Percentiles rank a stretch among this genome's conserved stretches.
Conservation (phyloP, 176 grass and related monocot species). For the Cenchrus americanus region DNA sequence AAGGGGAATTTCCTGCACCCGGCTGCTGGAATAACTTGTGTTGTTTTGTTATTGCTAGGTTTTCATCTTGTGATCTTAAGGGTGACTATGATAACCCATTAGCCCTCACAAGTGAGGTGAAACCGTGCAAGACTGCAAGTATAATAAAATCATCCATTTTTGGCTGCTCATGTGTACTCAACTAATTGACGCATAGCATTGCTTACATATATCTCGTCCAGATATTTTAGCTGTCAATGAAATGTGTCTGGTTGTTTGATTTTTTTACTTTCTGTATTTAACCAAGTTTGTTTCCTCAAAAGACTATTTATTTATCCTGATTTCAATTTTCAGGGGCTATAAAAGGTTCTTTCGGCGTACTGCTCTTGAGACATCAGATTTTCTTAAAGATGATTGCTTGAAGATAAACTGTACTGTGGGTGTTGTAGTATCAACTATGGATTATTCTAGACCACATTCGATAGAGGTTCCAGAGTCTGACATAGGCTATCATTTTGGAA, state of each 20-base stretch:
- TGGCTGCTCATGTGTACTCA: constrained; percentile 9
- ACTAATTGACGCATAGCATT: neutral
- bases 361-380: constrained; percentile 81
- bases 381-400: constrained; percentile 90
- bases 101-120: neutral
- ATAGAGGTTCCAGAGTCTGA: constrained; percentile 82
- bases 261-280: constrained; percentile 24
- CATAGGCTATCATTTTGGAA: constrained; percentile 84
- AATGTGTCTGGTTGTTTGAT: neutral
- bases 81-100: neutral
- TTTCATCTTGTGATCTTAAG: neutral
- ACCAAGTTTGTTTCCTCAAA: neutral
- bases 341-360: constrained; percentile 79
- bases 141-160: neutral
- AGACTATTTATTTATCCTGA: constrained; percentile 20
- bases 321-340: constrained; percentile 77
- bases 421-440: constrained; percentile 78
- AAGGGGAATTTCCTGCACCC: neutral
- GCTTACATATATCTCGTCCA: neutral
- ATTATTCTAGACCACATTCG: constrained; percentile 62
- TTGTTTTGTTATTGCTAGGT: neutral
- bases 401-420: constrained; percentile 97
- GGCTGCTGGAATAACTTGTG: neutral
- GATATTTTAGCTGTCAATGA: neutral
- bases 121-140: neutral